phyloP scores from a whole-genome alignment of 352 stramenopile species.

The Phytophthora pluvialis region DNA sequence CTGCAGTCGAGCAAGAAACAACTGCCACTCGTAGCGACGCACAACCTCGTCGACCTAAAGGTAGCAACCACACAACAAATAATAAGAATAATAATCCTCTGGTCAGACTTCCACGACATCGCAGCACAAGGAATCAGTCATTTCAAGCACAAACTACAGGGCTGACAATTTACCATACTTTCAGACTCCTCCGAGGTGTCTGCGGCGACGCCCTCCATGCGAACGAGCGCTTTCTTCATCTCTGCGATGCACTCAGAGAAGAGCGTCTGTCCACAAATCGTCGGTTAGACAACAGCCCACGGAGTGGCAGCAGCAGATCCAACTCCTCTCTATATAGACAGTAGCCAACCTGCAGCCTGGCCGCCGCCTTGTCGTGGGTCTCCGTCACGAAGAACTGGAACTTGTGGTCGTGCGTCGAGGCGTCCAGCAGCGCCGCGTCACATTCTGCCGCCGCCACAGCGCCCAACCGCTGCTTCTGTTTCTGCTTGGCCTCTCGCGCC shows the following conservation, averaged over 20 bases:
- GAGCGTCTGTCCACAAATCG: constrained; percentile 26
- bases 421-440: constrained; percentile 15
- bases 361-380: constrained; percentile 22
- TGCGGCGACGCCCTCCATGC: constrained; percentile 34
- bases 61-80: background rate
- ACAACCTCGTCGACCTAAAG: constrained; percentile 25
- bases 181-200: constrained; percentile 38
- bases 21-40: constrained; percentile 37
- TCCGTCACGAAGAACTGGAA: constrained; percentile 29
- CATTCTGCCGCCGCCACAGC: constrained; percentile 16
- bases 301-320: background rate
- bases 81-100: too few species aligned
- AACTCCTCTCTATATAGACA: background rate
- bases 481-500: constrained; percentile 10
- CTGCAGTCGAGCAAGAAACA: constrained; percentile 45
- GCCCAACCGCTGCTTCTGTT: constrained; percentile 13
- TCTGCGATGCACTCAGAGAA: constrained; percentile 51
- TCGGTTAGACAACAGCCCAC: too few species aligned
- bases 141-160: background rate
- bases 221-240: constrained; percentile 46
- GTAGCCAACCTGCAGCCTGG: constrained; percentile 24
- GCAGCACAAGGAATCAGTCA: background rate
- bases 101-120: background rate
- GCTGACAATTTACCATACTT: constrained; percentile 50
- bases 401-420: constrained; percentile 9